phyloP scores from a whole-genome alignment of 768 basidiomycete species.

The Punctularia strigosozonata region DNA sequence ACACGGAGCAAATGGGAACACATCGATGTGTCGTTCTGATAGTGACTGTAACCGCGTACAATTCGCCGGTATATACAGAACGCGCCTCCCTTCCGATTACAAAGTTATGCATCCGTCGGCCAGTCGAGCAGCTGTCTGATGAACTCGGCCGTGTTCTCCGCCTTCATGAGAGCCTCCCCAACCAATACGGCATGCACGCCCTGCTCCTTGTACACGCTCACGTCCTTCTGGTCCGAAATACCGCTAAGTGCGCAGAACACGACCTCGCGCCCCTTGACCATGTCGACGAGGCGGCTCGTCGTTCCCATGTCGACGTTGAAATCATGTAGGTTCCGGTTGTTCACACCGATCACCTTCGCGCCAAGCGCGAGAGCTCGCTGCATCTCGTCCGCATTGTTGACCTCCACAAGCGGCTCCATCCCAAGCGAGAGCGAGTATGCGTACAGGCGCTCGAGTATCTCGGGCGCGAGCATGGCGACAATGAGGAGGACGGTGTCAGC shows the following conservation, averaged over 20 bases:
- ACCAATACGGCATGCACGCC: conserved; percentile 92
- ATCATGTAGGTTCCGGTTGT: conserved; percentile 94
- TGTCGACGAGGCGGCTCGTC: conserved; percentile 79
- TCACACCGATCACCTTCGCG: conserved; percentile 91
- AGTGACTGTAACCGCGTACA: too few species aligned
- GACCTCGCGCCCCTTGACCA: conserved; percentile 68
- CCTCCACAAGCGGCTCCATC: conserved; percentile 98
- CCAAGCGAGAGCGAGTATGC: conserved; percentile 68
- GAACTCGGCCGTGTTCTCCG: conserved; percentile 68
- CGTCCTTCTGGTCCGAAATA: conserved; percentile 68
- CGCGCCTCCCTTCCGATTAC: too few species aligned
- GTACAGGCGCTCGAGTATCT: conserved; percentile 67
- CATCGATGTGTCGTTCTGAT: too few species aligned
- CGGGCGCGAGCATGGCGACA: conserved; percentile 83
- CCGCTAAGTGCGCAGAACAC: conserved; percentile 89
- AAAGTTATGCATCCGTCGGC: too few species aligned
- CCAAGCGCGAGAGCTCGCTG: conserved; percentile 72
- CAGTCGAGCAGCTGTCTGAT: conserved; percentile 69
- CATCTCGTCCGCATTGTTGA: conserved; percentile 93
- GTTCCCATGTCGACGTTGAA: conserved; percentile 97
- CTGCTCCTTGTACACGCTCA: conserved; percentile 70
- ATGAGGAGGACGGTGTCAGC: conserved; percentile 95
- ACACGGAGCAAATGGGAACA: too few species aligned
- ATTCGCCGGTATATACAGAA: too few species aligned
- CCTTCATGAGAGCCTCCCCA: conserved; percentile 95